Conservation (phyloP, 345 rosid genomes). For the Balakata baccata region DNA sequence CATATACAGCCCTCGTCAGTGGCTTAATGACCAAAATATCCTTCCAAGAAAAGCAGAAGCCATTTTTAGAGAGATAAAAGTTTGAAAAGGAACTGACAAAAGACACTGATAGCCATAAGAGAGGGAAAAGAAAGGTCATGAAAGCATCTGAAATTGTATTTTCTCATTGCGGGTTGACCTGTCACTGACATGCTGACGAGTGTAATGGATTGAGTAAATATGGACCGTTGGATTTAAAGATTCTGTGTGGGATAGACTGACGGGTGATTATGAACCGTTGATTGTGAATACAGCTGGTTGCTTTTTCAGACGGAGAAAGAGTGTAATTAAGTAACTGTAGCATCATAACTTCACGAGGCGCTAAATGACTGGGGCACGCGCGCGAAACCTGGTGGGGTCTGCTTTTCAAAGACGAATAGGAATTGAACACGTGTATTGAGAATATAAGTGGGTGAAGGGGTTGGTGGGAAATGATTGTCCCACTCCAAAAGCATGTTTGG, state of each 20-base stretch:
- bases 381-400: conserved; percentile 17
- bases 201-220: conserved; percentile 1
- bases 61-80: neutral
- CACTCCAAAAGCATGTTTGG: conserved; percentile 25
- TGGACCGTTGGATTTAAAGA: conserved; percentile 13
- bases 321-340: neutral
- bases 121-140: neutral
- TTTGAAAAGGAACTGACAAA: conserved; percentile 14
- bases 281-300: conserved; percentile 30
- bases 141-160: conserved; percentile 21
- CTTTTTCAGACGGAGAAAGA: neutral
- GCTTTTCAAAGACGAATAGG: neutral
- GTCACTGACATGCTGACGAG: conserved; percentile 28
- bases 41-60: neutral
- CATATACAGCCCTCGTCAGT: neutral
- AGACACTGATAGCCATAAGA: neutral
- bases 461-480: neutral
- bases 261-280: conserved; percentile 23
- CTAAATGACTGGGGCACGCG: conserved; percentile 19
- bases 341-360: conserved; percentile 5
- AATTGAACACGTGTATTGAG: neutral
- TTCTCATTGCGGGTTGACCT: conserved; percentile 28
- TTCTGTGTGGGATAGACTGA: neutral
- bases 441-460: neutral
- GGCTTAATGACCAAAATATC: neutral